Conservation (phyloP, 306 rosid species). For the Calophaca sinica region DNA sequence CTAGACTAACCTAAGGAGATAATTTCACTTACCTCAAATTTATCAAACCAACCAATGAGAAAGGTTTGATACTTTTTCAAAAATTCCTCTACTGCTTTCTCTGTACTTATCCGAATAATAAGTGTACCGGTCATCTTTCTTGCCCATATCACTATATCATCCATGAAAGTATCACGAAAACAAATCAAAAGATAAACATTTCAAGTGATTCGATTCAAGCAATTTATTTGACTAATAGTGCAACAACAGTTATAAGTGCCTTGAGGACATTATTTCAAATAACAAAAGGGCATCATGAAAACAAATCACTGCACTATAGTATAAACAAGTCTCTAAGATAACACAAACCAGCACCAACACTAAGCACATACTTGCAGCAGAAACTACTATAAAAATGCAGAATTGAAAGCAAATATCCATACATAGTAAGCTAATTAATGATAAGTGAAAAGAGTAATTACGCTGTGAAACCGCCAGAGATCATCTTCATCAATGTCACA, state of each 20-base stretch:
- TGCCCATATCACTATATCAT: constrained; percentile 84
- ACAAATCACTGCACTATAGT: constrained; percentile 3
- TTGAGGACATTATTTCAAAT: constrained; percentile 19
- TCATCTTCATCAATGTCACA: too few relatives aligned
- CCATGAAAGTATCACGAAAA: constrained; percentile 60
- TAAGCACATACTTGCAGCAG: constrained; percentile 42
- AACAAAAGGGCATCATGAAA: neutral
- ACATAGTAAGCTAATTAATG: neutral
- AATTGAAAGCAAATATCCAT: neutral
- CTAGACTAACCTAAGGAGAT: too few relatives aligned
- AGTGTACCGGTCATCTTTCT: constrained; percentile 80
- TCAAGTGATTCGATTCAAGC: neutral
- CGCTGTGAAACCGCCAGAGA: constrained; percentile 94
- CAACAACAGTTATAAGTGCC: neutral
- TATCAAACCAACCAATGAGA: too few relatives aligned
- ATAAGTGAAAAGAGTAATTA: constrained; percentile 45
- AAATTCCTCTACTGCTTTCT: constrained; percentile 64
- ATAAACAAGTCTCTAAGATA: neutral
- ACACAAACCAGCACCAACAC: constrained; percentile 19
- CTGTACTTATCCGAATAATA: constrained; percentile 62
- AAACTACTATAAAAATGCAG: neutral
- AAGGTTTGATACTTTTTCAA: constrained; percentile 49
- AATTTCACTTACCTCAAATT: too few relatives aligned
- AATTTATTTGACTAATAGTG: constrained; percentile 17
- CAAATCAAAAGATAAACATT: neutral